phyloP scores from a whole-genome alignment of 768 basidiomycete genomes.

The Gymnopilus dilepis region DNA sequence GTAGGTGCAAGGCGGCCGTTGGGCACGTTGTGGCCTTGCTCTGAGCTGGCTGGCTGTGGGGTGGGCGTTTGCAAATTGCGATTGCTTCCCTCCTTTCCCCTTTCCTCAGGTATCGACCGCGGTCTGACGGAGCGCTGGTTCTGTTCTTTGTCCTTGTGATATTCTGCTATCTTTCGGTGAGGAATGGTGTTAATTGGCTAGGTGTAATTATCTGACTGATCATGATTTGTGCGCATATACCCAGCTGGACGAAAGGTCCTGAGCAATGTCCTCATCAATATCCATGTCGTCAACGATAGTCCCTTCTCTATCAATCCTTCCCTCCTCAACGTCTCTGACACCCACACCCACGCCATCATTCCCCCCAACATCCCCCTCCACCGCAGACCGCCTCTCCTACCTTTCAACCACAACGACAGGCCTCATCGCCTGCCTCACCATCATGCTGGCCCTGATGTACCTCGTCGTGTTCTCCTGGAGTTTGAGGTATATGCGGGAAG shows the following conservation, averaged over 20 bases:
- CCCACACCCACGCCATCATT: not conserved
- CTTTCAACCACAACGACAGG: conserved; percentile 41
- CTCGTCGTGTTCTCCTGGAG: conserved; percentile 55
- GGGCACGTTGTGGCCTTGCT: conserved; percentile 15
- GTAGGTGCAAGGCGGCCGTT: too few species aligned
- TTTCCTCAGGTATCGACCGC: not conserved
- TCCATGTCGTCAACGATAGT: not conserved
- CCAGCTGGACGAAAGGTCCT: conserved; percentile 14
- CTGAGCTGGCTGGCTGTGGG: not conserved
- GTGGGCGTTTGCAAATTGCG: not conserved
- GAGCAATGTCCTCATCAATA: not conserved
- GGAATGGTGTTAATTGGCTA: not conserved
- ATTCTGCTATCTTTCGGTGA: conserved; percentile 15
- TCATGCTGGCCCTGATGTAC: conserved; percentile 49
- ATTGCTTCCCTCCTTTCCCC: not conserved
- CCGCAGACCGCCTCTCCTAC: conserved; percentile 29
- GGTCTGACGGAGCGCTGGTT: not conserved
- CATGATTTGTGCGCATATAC: not conserved
- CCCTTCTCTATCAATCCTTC: not conserved
- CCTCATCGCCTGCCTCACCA: conserved; percentile 40
- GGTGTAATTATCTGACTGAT: not conserved
- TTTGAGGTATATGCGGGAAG: conserved; percentile 48
- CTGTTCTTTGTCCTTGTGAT: not conserved
- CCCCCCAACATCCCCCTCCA: conserved; percentile 4
- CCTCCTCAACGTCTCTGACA: not conserved